Percentiles rank a stretch among this genome's conserved stretches.
Conservation (phyloP, 108 stramenopile genomes). For the Cyclotella choctawhatcheeana region DNA sequence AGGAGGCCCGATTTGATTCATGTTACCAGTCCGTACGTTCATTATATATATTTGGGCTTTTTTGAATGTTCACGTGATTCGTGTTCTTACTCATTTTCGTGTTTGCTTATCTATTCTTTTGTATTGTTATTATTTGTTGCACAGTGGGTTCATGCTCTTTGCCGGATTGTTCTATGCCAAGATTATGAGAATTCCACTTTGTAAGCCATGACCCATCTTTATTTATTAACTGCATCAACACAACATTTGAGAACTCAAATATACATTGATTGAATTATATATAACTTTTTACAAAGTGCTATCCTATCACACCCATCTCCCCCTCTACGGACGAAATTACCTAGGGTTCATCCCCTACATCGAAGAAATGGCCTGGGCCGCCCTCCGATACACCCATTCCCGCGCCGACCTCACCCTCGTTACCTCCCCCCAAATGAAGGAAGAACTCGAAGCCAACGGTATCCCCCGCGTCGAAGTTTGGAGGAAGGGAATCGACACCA, state of each 20-base stretch:
- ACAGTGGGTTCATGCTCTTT: slow-evolving; percentile 85
- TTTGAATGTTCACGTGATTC: neutral
- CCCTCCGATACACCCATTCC: slow-evolving; percentile 78
- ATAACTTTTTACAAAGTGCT: slow-evolving; percentile 51
- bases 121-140: neutral
- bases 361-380: slow-evolving; percentile 75
- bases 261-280: neutral
- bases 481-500: slow-evolving; percentile 95
- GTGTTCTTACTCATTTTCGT: neutral
- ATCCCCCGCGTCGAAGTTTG: slow-evolving; percentile 94
- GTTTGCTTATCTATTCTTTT: neutral
- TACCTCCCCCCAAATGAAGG: slow-evolving; percentile 92
- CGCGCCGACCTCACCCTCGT: slow-evolving; percentile 94
- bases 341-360: slow-evolving; percentile 82
- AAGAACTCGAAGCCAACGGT: slow-evolving; percentile 83
- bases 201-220: too few relatives aligned
- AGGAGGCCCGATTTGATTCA: slow-evolving; percentile 94
- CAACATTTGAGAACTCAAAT: too few relatives aligned
- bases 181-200: slow-evolving; percentile 78
- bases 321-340: slow-evolving; percentile 89
- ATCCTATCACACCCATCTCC: slow-evolving; percentile 96
- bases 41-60: neutral
- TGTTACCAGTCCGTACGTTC: slow-evolving; percentile 90
- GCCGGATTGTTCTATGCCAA: slow-evolving; percentile 87
- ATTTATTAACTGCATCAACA: too few relatives aligned